Evolutionary conservation across 2,329 filamentous ascomycete genomes (phyloP).

Genomic region (Cyphellophora europaea): DNA sequence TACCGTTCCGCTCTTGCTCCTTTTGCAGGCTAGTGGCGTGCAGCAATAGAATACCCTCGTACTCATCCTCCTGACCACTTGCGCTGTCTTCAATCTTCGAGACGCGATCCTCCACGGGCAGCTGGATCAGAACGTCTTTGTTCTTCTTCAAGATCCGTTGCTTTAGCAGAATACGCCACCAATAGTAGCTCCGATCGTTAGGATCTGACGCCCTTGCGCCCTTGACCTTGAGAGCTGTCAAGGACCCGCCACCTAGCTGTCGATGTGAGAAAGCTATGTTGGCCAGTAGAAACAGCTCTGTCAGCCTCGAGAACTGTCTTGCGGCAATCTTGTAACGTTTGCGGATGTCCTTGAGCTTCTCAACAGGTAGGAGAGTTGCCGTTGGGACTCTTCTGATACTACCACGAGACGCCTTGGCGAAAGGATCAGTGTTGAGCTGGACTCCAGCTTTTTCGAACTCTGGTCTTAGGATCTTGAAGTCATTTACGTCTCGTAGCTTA

Average conservation of each 20-base stretch:
- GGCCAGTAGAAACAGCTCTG: slow-evolving; percentile 54
- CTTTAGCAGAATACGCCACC: slow-evolving; percentile 56
- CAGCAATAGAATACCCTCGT: slow-evolving; percentile 42
- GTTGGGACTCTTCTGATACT: slow-evolving; percentile 36
- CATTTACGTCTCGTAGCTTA: slow-evolving; percentile 53
- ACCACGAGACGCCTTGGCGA: slow-evolving; percentile 23
- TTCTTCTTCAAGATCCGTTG: slow-evolving; percentile 54
- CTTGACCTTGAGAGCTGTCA: slow-evolving; percentile 41
- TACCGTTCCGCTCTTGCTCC: slow-evolving; percentile 17
- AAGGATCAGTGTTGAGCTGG: slow-evolving; percentile 32
- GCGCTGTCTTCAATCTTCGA: slow-evolving; percentile 52
- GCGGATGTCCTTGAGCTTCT: slow-evolving; percentile 41
- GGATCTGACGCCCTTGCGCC: slow-evolving; percentile 38
- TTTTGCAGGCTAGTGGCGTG: slow-evolving; percentile 26
- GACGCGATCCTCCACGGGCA: slow-evolving; percentile 47
- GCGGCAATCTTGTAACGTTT: slow-evolving; percentile 47
- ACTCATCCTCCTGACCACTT: slow-evolving; percentile 49
- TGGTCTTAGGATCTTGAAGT: slow-evolving; percentile 46
- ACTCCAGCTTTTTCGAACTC: slow-evolving; percentile 40
- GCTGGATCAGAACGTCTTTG: slow-evolving; percentile 48
- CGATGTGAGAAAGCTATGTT: slow-evolving; percentile 43
- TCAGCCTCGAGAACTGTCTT: slow-evolving; percentile 52
- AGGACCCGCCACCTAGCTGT: slow-evolving; percentile 37
- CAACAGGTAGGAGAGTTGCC: slow-evolving; percentile 43
- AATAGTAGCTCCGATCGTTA: slow-evolving; percentile 53